Base-by-base conservation (phyloP, 2,329 filamentous ascomycete species). In the Penicillium brevicompactum region DNA sequence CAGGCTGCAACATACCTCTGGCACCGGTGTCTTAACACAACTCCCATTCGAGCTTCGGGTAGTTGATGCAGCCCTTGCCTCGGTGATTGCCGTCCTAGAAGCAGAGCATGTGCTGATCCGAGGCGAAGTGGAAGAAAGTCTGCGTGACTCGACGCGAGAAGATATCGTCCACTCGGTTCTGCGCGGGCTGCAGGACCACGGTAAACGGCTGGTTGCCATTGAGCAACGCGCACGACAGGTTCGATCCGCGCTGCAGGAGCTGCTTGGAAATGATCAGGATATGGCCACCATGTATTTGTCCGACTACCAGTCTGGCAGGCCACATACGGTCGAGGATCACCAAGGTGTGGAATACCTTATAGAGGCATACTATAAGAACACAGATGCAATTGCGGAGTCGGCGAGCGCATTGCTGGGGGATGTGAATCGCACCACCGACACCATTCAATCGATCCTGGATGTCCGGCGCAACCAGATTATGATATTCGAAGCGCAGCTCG, bases 381-480 rank as follows among this genome's bases (percentile, higher is more conserved):
- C 64, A 7, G 72, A 74, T 43, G 59, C 67, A 1, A 66, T 75
- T 21, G 71, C 67, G 1, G 66, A 74, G 53, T 67, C 67, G 2
- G 58, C 67, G 2, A 54, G 50, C 5, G 62, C 64, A 3, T 49
- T 73, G 40, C 59, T 69, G 38, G 60, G 58, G 3, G 62, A 72
- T 30, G 66, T 74, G 6, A 62, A 62, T 7, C 67, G 64, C 13
- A 74, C 69, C 8, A 69, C 70, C 43, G 68, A 70, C 14, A 72
- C 66, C 0, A 69, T 74, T 21, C 61, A 70, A 34, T 70, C 70
- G 0, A 63, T 69, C 14, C 51, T 75, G 38, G 67, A 69, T 34
- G 71, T 74, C 41, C 69, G 70, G 32, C 66, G 72, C 4, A 75
- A 75, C 44, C 72, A 75, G 53, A 74, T 75, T 57, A 71, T 75